Base-by-base conservation (phyloP, 352 stramenopile species). In the Phytophthora sp. region DNA sequence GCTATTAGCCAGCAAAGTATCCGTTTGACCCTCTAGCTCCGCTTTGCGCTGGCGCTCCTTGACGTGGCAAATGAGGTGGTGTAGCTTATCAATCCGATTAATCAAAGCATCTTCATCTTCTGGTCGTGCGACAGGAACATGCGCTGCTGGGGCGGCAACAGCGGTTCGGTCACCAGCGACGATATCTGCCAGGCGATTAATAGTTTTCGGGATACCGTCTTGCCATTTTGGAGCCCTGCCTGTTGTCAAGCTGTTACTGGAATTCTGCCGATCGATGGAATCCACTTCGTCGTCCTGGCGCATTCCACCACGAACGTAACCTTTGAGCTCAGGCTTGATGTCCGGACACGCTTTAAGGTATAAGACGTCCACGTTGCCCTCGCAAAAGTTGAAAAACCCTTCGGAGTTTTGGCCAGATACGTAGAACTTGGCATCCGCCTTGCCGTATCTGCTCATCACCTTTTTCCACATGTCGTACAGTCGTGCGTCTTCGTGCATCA, bases 401-500 rank as follows among this genome's bases (percentile, higher is more conserved):
- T 30, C 20, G 8, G 35, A 20, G 35, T 20, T n/a, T n/a, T n/a
- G n/a, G n/a, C n/a, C n/a, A n/a, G n/a, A n/a, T 30, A 45, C 38
- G 38, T 26, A 23, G 18, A 45, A 45, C 16, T 24, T 45, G 6
- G 4, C 8, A 26, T 27, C 29, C 16, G 21, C 41, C 13, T 18
- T 49, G 2, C 16, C 15, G 11, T 31, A 31, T 24, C 30, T 49
- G 18, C 20, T 20, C 30, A n/a, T 49, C 11, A 49, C 20, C 4
- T 49, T 49, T 24, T 49, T 31, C 41, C 41, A 49, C 41, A 31
- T 30, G 41, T 49, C 41, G 13, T 49, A 20, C 9, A 49, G 23
- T 26, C 20, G 23, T 16, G 41, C 7, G 3, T 15, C 8, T 1
- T 49, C 41, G 23, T 49, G 41, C 11, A 13, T 20, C 41, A 49